Base-by-base conservation (phyloP, 805 yeast genomes). In the Metschnikowia similis region DNA sequence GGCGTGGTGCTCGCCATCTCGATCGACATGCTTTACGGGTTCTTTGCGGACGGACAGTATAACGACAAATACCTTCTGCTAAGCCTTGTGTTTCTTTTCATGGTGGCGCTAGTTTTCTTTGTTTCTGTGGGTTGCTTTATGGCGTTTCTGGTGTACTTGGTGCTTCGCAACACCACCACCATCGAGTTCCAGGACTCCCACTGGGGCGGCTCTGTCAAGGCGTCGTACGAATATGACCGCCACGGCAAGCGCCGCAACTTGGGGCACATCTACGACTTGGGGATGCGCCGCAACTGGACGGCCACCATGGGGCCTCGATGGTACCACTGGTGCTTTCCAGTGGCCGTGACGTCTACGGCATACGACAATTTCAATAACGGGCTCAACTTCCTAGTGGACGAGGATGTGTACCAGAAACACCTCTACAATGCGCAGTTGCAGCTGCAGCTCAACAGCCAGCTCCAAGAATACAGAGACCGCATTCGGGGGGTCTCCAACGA, bases 241-340 rank as follows among this genome's bases (percentile, higher is more conserved):
- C 51, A 28, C 58, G 60, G 84, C 74, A 35, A 68, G 61, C 41
- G 81, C 10, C 62, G 69, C 45, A 65, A 70, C 7, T 55, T 75
- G 6, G 89, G 85, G 1, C 88, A 92, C 65, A 71, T 89, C 4
- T 94, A 83, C 66, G 89, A 91, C 66, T 61, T 92, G 35, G 97
- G 97, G 0, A 61, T 63, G 21, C 54, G 59, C 42, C 59, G 65
- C 6, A 94, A 94, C 64, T 84, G 90, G 87, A 54, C 61, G 16
- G 70, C 77, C 6, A 79, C 88, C 1, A 85, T 92, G 95, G 99
- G 99, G 0, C 52, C 64, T 2, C 64, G 69, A 1, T 76, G 82
- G 79, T 42, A 53, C 7, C 82, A 83, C 52, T 90, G 97, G 97
- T 43, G 84, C 7, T 62, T 90, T 1, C 98, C 98, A 0, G 49